A percentile compares a stretch with the other conserved stretches of the same genome.
Conservation (phyloP, 1,284 basidiomycete species). For the Tilletia setariae region DNA sequence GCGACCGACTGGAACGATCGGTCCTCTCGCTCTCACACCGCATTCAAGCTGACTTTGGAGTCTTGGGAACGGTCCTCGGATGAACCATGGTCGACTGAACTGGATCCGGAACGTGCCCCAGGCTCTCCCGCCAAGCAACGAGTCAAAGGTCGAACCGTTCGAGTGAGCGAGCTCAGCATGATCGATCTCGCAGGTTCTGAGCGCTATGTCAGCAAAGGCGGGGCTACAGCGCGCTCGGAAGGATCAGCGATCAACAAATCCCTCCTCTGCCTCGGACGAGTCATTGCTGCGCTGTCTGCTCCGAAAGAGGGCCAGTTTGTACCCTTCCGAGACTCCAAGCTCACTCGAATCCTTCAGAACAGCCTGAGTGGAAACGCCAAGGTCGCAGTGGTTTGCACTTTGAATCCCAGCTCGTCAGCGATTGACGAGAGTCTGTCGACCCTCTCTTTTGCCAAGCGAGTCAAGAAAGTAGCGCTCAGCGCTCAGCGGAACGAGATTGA, state of each 20-base stretch:
- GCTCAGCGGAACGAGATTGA: constrained; percentile 86
- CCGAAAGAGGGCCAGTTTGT: constrained; percentile 61
- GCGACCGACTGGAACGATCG: constrained; percentile 97
- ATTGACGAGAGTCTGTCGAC: constrained; percentile 78
- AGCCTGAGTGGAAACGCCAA: constrained; percentile 90
- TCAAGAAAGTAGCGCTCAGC: constrained; percentile 74
- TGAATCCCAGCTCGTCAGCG: constrained; percentile 58
- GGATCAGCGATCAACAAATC: constrained; percentile 63
- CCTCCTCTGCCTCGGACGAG: constrained; percentile 52
- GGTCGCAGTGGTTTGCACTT: constrained; percentile 92
- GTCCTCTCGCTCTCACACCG: constrained; percentile 83
- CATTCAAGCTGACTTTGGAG: constrained; percentile 60
- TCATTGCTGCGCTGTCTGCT: constrained; percentile 47
- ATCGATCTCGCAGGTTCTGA: constrained; percentile 98
- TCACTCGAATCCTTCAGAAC: constrained; percentile 88
- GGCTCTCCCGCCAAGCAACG: constrained; percentile 5
- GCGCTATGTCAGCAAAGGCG: constrained; percentile 62
- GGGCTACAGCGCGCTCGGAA: constrained; percentile 37
- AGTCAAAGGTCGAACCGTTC: constrained; percentile 35
- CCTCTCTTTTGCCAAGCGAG: constrained; percentile 78
- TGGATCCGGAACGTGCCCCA: constrained; percentile 2
- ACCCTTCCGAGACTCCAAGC: constrained; percentile 90
- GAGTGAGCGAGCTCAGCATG: constrained; percentile 63
- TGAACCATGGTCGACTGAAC: constrained; percentile 7
- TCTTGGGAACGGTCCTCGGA: constrained; percentile 29